Conservation (phyloP, 768 basidiomycete species). For the Dendrothele bispora region DNA sequence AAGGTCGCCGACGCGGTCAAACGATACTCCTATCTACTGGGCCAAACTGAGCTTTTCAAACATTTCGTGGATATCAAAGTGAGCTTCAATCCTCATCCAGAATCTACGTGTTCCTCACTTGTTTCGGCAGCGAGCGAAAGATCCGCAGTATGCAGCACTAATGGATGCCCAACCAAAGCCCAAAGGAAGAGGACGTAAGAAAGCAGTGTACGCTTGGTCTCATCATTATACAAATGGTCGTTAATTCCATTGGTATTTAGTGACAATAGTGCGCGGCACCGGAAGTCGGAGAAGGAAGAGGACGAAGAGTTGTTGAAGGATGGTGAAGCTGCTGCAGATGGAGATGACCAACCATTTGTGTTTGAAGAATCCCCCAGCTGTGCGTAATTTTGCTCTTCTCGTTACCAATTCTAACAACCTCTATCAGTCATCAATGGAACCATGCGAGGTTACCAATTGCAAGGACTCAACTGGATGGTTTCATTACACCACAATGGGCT, state of each 20-base stretch:
- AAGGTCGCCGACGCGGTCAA: conserved; percentile 94
- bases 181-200: conserved; percentile 85
- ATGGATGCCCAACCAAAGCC: conserved; percentile 85
- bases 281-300: conserved; percentile 98
- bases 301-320: conserved; percentile 94
- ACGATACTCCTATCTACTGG: conserved; percentile 95
- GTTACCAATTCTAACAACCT: too few species aligned
- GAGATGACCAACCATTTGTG: conserved; percentile 88
- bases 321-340: conserved; percentile 77
- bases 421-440: conserved; percentile 76
- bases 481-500: conserved; percentile 94
- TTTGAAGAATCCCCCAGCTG: conserved; percentile 94
- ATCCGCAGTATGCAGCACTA: conserved; percentile 90
- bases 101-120: background rate
- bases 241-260: conserved; percentile 44
- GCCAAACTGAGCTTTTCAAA: conserved; percentile 97
- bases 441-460: conserved; percentile 94
- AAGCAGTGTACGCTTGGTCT: conserved; percentile 53
- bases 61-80: conserved; percentile 98
- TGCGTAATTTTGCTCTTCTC: conserved; percentile 32
- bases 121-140: conserved; percentile 67
- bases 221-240: too few species aligned
- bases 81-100: conserved; percentile 7
- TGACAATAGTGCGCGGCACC: conserved; percentile 77
- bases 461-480: conserved; percentile 97